A percentile compares a stretch with the other conserved stretches of the same genome.
These are phyloP conservation scores for Corymbia citriodora DNA, from an alignment of 441 rosid species.

Conservation along the genomic window DNA sequence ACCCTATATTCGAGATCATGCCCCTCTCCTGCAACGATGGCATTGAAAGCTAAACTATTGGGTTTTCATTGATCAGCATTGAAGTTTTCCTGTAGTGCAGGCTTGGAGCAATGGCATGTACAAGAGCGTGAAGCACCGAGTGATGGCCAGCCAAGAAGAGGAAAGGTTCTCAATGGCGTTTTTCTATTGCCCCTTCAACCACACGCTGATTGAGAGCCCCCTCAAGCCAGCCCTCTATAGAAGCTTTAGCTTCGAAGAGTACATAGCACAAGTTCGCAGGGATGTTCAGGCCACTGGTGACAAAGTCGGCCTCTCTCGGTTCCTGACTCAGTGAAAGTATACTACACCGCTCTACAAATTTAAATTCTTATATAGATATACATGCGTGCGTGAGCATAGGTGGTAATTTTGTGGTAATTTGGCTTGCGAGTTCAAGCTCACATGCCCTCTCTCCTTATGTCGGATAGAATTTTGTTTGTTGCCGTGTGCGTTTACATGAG, in stretches of 20 bases:
- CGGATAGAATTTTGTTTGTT: background rate
- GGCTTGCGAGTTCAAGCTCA: background rate
- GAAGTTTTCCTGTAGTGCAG: constrained; percentile 16
- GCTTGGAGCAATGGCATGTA: constrained; percentile 61
- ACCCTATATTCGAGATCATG: background rate
- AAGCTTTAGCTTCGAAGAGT: constrained; percentile 51
- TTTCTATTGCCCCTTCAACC: constrained; percentile 47
- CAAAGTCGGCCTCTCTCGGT: constrained; percentile 68
- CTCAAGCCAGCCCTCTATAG: constrained; percentile 33
- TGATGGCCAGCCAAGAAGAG: constrained; percentile 29
- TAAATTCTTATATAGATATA: background rate
- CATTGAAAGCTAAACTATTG: background rate
- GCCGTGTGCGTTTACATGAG: background rate
- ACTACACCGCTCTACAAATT: background rate
- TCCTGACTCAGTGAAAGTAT: constrained; percentile 18
- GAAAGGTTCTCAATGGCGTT: constrained; percentile 59
- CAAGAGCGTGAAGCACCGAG: constrained; percentile 56
- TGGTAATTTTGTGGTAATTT: background rate
- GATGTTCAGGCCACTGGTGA: constrained; percentile 56
- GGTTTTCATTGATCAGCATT: background rate
- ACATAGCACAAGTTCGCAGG: constrained; percentile 34
- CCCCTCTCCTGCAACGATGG: background rate
- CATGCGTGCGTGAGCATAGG: background rate
- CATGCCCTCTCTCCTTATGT: background rate
- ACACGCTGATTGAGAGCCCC: constrained; percentile 36